Base-by-base conservation (phyloP, 2,329 filamentous ascomycete genomes). In the Fusarium euwallaceae region DNA sequence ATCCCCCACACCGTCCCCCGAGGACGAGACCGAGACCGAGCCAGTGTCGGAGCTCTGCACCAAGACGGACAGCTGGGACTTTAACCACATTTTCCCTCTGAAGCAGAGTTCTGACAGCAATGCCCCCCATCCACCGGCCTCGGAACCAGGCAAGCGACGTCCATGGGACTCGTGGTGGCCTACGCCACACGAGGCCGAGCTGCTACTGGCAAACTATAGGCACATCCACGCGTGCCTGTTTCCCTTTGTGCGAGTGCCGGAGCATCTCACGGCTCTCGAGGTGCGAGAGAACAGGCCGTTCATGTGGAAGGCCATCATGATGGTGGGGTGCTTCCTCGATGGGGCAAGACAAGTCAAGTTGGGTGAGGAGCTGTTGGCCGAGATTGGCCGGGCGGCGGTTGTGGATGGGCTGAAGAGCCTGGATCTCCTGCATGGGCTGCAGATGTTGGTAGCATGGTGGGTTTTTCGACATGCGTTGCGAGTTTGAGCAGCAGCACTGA, bases 261-360 rank as follows among this genome's bases (percentile, higher is more conserved):
- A 74, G 27, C 70, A 81, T 53, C 73, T 86, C 73, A 78, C 77
- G 4, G 81, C 85, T 1, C 74, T 77, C 2, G 78, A 84, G 70
- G 78, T 88, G 53, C 81, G 81, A 29, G 75, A 77, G 29, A 69
- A 82, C 68, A 79, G 83, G 7, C 87, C 87, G 24, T 85, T 86
- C 45, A 71, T 88, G 45, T 89, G 87, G 86, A 88, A 87, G 75
- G 85, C 83, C 5, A 77, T 86, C 70, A 87, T 89, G 84, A 83
- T 88, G 78, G 82, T 81, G 59, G 80, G 82, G 20, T 81, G 80
- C 66, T 82, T 86, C 59, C 80, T 83, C 2, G 84, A 89, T 55
- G 86, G 86, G 1, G 65, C 78, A 29, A 81, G 86, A 43, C 87
- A 89, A 77, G 77, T 84, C 14, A 79, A 77, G 55, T 77, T 88